These are phyloP conservation scores for Aspergillus tubingensis DNA, from an alignment of 2,329 filamentous ascomycete species.

Conservation along the genomic window DNA sequence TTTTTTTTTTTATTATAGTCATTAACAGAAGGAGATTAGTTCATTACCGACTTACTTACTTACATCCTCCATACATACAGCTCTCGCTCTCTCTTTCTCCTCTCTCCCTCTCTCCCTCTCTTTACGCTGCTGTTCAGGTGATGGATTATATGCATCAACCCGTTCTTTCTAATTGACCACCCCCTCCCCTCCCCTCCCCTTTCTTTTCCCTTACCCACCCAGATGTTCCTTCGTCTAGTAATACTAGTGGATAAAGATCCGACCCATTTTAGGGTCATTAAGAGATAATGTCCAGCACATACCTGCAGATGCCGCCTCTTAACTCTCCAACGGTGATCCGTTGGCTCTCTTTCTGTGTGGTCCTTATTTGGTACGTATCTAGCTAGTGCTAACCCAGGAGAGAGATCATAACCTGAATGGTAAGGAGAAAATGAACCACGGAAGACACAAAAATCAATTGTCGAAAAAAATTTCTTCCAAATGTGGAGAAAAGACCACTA, in stretches of 20 bases:
- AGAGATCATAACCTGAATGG: neutral
- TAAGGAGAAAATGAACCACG: neutral
- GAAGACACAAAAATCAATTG: conserved; percentile 3
- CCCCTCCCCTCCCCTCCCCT: neutral
- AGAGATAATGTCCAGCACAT: conserved; percentile 5
- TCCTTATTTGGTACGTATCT: neutral
- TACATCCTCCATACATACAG: too few relatives aligned
- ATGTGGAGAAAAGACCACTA: conserved; percentile 19
- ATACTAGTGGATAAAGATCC: neutral
- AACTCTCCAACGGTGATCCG: neutral
- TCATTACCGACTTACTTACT: too few relatives aligned
- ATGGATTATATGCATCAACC: conserved; percentile 10
- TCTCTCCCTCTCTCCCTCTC: neutral
- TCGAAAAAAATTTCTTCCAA: conserved; percentile 19
- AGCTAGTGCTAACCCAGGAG: neutral
- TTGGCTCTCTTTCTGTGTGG: neutral
- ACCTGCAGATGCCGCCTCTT: conserved; percentile 4
- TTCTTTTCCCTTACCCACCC: neutral
- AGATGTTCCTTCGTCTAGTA: neutral
- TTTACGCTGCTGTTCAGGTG: neutral
- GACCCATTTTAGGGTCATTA: neutral
- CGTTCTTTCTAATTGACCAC: neutral
- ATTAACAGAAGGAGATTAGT: neutral
- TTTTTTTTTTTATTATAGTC: neutral
- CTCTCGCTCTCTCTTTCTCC: too few relatives aligned